These are phyloP conservation scores for Diaporthe citriasiana DNA, from an alignment of 2,329 filamentous ascomycete genomes.

Conservation along the genomic window DNA sequence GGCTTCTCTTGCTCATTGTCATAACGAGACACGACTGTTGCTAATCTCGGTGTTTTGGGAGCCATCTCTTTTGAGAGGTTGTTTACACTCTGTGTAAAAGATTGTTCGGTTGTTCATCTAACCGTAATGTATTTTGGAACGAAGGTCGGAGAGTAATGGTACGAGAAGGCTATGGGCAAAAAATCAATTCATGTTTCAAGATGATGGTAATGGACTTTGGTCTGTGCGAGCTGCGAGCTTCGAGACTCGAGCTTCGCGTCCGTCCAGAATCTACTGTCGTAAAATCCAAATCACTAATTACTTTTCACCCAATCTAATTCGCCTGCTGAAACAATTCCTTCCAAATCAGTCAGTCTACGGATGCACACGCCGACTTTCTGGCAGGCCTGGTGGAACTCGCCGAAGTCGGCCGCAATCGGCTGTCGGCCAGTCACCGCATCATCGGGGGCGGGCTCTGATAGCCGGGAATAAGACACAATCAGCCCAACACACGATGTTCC, in stretches of 20 bases:
- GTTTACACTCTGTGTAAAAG: constrained; percentile 35
- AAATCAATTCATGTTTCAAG: constrained; percentile 17
- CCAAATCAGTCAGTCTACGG: no score
- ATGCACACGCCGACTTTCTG: neutral
- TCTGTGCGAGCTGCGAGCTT: neutral
- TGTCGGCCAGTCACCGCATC: constrained; percentile 28
- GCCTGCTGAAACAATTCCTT: neutral
- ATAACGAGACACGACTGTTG: constrained; percentile 37
- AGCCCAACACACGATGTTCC: neutral
- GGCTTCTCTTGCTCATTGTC: constrained; percentile 31
- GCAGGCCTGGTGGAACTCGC: neutral
- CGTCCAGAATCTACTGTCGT: neutral
- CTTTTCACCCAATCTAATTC: neutral
- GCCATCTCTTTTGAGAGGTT: constrained; percentile 40
- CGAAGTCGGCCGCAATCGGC: constrained; percentile 37
- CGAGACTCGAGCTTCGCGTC: neutral
- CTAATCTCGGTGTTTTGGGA: constrained; percentile 40
- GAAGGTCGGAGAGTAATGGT: constrained; percentile 17
- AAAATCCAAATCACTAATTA: neutral
- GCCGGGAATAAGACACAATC: constrained; percentile 7
- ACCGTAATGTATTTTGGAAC: constrained; percentile 36
- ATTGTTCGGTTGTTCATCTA: constrained; percentile 33
- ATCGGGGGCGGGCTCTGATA: constrained; percentile 2
- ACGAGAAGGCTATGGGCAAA: neutral
- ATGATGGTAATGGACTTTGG: neutral